Base-by-base conservation (phyloP, 371 early-diverging fungal species). In the Mucor circinelloides region DNA sequence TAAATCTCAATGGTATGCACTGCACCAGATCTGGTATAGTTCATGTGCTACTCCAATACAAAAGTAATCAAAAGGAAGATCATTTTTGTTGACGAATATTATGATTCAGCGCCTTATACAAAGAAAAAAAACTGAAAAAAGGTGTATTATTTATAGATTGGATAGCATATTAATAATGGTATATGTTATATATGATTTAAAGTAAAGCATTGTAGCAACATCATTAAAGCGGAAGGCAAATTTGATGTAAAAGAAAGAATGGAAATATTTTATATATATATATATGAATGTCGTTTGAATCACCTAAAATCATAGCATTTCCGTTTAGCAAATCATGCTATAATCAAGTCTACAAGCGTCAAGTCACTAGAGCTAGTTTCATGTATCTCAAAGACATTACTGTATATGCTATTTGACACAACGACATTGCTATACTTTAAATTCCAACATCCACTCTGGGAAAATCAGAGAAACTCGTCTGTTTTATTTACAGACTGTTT, bases 1-100 rank as follows among this genome's bases (percentile, higher is more conserved):
- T 15, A 56, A 56, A 31, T 56, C 12, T 56, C 57, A 32, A 15
- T 21, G 17, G 52, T 27, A 52, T 27, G 27, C 27, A 52, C 23
- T 52, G 30, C 57, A 56, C 57, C 57, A 56, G 32, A 56, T 56
- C 30, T n/a, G 19, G 57, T n/a, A 56, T 56, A 56, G 57, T 6
- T 30, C 57, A 32, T 56, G 57, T 56, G 32, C 32, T 56, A 56
- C 57, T 19, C 32, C 57, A 56, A 56, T 56, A 56, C 57, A 32
- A 56, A 56, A 31, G 17, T 46, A 52, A 52, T 13, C 52, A n/a
- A 46, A 46, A 52, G 27, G 52, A 23, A 25, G 52, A 52, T 52
- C 27, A 19, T 52, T 52, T 52, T 15, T 12, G 52, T 52, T 25
- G 52, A 52, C 27, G 27, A 52, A 52, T 52, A 27, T 12, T 27